phyloP scores from a whole-genome alignment of 2,329 filamentous ascomycete genomes.

The Arthrobotrys entomopaga region DNA sequence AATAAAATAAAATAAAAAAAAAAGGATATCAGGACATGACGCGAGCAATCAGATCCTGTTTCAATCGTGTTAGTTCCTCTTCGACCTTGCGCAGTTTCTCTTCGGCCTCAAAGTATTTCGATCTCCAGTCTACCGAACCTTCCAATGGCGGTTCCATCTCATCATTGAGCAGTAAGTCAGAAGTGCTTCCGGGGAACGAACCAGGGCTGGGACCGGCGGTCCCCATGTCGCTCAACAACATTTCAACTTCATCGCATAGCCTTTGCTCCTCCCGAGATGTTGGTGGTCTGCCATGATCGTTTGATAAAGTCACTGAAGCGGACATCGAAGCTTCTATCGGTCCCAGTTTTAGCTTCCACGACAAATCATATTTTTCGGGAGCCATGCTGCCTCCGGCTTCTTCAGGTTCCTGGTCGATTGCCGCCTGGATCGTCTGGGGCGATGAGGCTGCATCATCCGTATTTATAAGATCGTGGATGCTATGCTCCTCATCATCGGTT shows the following conservation, averaged over 20 bases:
- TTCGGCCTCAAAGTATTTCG: constrained; percentile 41
- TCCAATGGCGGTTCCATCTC: constrained; percentile 44
- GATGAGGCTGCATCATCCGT: constrained; percentile 35
- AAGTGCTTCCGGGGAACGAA: constrained; percentile 46
- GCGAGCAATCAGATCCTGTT: constrained; percentile 49
- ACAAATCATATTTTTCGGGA: constrained; percentile 33
- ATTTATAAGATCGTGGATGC: constrained; percentile 46
- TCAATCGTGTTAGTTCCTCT: constrained; percentile 39
- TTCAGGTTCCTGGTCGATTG: constrained; percentile 30
- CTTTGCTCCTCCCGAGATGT: constrained; percentile 37
- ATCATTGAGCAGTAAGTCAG: constrained; percentile 42
- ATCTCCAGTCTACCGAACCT: constrained; percentile 31
- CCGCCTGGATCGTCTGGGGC: constrained; percentile 33
- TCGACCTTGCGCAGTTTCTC: constrained; percentile 49
- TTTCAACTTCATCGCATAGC: constrained; percentile 41
- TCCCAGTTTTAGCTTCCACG: constrained; percentile 52
- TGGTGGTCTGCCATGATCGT: background rate
- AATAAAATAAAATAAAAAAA: background rate
- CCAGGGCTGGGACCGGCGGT: constrained; percentile 49
- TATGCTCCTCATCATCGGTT: constrained; percentile 40
- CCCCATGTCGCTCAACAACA: constrained; percentile 51
- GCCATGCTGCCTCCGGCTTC: background rate
- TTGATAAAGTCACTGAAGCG: constrained; percentile 24
- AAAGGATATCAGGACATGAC: constrained; percentile 41
- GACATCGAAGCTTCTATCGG: constrained; percentile 35